Evolutionary conservation across 768 basidiomycete species (phyloP).

Genomic region (Tricholoma matsutake): DNA sequence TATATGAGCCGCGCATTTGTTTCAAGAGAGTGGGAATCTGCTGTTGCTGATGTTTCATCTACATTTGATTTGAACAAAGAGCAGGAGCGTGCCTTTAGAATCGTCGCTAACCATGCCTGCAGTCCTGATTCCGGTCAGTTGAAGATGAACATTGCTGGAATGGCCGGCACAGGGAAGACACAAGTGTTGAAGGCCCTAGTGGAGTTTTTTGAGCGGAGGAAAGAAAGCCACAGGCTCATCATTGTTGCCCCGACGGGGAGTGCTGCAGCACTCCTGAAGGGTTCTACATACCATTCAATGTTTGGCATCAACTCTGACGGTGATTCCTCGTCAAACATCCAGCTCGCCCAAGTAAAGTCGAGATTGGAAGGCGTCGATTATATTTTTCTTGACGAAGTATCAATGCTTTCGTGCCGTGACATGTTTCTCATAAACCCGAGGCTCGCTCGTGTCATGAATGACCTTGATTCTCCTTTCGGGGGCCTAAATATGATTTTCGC

Average conservation of each 20-base stretch:
- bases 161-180: conserved; percentile 15
- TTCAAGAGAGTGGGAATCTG: neutral
- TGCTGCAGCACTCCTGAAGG: conserved; percentile 27
- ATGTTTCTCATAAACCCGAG: conserved; percentile 26
- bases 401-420: conserved; percentile 37
- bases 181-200: conserved; percentile 24
- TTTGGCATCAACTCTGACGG: conserved; percentile 18
- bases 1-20: neutral
- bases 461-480: conserved; percentile 1
- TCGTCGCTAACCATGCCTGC: conserved; percentile 22
- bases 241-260: conserved; percentile 31
- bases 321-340: neutral
- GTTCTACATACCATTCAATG: conserved; percentile 33
- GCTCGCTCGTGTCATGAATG: conserved; percentile 18
- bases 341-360: conserved; percentile 10
- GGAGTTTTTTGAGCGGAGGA: conserved; percentile 16
- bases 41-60: neutral
- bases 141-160: conserved; percentile 30
- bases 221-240: conserved; percentile 19
- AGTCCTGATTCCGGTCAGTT: conserved; percentile 10
- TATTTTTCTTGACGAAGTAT: conserved; percentile 43
- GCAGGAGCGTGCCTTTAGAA: conserved; percentile 29
- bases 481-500: too few relatives aligned
- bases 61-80: conserved; percentile 25
- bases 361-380: conserved; percentile 30